A percentile compares a stretch with the other conserved stretches of the same genome.
Conservation (phyloP, 2,329 filamentous ascomycete genomes). For the Aspergillus luchuensis region DNA sequence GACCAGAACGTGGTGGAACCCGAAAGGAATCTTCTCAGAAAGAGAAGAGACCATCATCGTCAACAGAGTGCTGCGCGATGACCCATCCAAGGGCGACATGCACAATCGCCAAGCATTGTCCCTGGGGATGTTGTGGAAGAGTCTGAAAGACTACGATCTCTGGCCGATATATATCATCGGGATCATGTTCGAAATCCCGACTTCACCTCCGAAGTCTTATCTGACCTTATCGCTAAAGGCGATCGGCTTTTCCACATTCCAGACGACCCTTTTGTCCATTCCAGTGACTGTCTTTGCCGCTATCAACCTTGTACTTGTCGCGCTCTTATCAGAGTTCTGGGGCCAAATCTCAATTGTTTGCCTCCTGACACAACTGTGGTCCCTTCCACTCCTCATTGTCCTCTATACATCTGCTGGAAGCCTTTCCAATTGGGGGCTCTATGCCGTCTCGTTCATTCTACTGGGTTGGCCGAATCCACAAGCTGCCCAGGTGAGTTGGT, state of each 20-base stretch:
- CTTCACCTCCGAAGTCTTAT: conserved; percentile 35
- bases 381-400: conserved; percentile 53
- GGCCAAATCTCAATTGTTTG: conserved; percentile 55
- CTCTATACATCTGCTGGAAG: conserved; percentile 47
- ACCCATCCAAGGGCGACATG: conserved; percentile 44
- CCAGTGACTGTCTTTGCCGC: conserved; percentile 57
- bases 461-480: conserved; percentile 17
- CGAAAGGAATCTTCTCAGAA: conserved; percentile 64
- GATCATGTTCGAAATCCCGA: conserved; percentile 57
- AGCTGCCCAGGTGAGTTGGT: conserved; percentile 25
- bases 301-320: conserved; percentile 49
- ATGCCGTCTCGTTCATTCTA: conserved; percentile 53
- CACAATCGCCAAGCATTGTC: conserved; percentile 38
- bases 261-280: conserved; percentile 61
- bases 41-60: conserved; percentile 57
- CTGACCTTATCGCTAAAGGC: conserved; percentile 41
- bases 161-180: conserved; percentile 56
- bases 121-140: conserved; percentile 44
- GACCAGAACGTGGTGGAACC: conserved; percentile 58
- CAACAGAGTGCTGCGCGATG: conserved; percentile 47
- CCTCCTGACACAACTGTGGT: conserved; percentile 54
- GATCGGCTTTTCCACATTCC: conserved; percentile 54
- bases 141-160: conserved; percentile 49
- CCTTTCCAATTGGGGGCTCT: conserved; percentile 52
- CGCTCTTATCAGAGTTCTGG: conserved; percentile 43